A percentile compares a stretch with the other conserved stretches of the same genome.
Evolutionary conservation across 345 rosid species (phyloP).

Genomic region (Citropsis articulata): DNA sequence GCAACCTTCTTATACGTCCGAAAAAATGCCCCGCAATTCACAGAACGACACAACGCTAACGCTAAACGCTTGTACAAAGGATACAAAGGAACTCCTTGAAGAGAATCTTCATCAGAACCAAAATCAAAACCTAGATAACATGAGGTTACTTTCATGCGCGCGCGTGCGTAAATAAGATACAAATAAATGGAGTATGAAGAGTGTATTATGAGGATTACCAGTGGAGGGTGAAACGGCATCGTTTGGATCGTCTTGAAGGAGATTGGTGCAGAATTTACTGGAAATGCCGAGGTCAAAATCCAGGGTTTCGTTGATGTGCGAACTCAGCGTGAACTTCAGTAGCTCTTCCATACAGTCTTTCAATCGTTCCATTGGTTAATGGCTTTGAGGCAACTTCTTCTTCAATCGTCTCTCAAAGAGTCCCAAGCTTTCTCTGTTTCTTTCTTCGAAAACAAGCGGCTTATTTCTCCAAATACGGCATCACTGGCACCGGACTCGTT

Average conservation of each 20-base stretch:
- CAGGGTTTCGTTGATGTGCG: constrained; percentile 29
- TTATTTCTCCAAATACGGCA: no score
- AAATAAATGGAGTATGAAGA: neutral
- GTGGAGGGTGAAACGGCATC: neutral
- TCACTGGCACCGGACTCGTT: no score
- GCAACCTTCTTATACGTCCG: constrained; percentile 20
- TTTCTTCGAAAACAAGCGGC: no score
- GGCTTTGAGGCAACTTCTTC: neutral
- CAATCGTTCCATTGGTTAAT: constrained; percentile 7
- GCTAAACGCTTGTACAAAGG: constrained; percentile 55
- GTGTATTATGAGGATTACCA: neutral
- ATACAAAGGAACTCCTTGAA: constrained; percentile 40
- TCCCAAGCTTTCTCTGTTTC: neutral
- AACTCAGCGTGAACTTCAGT: constrained; percentile 39
- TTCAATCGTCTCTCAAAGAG: neutral
- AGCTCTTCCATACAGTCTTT: constrained; percentile 40
- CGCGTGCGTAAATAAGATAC: neutral
- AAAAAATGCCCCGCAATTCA: constrained; percentile 32
- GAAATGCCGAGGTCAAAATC: constrained; percentile 35
- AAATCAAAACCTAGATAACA: neutral
- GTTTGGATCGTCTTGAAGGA: neutral
- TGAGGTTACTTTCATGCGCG: no score
- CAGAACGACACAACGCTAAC: constrained; percentile 36
- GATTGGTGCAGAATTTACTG: constrained; percentile 42
- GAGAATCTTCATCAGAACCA: constrained; percentile 26